A percentile compares a stretch with the other conserved stretches of the same genome.
phyloP scores from a whole-genome alignment of 139 green algal genomes.

The Chlorella sp. region DNA sequence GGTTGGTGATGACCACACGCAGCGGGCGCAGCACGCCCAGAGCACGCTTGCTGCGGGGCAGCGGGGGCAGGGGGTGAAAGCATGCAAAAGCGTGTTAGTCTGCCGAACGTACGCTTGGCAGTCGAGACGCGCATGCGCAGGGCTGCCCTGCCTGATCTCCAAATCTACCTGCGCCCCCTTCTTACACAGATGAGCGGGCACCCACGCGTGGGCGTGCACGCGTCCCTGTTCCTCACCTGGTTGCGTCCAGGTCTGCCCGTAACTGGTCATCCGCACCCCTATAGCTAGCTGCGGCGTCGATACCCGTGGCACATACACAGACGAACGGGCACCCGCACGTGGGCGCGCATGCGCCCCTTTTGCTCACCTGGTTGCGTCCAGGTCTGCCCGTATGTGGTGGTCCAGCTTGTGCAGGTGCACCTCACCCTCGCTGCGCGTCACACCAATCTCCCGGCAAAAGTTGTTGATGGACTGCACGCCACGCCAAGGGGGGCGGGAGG shows the following conservation, averaged over 20 bases:
- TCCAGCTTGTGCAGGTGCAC: slow-evolving; percentile 93
- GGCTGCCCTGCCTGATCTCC: no score
- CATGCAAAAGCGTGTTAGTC: not conserved
- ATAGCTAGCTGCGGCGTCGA: no score
- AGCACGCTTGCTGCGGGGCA: slow-evolving; percentile 51
- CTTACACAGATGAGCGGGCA: not conserved
- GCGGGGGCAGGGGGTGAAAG: not conserved
- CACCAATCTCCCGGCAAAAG: slow-evolving; percentile 92
- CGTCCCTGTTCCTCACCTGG: not conserved
- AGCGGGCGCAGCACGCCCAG: slow-evolving; percentile 92
- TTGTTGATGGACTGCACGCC: slow-evolving; percentile 86
- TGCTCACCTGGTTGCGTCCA: slow-evolving; percentile 44
- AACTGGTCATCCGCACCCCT: slow-evolving; percentile 93
- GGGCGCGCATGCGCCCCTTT: no score
- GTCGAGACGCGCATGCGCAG: not conserved
- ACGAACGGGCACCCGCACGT: not conserved
- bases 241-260: slow-evolving; percentile 59
- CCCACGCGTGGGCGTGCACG: not conserved
- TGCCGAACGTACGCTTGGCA: not conserved
- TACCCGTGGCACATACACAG: not conserved
- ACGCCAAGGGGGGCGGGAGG: not conserved
- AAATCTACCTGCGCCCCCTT: no score
- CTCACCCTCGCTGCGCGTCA: slow-evolving; percentile 88
- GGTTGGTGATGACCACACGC: slow-evolving; percentile 88
- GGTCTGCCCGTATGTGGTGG: slow-evolving; percentile 78